Percentiles rank a stretch among this genome's conserved stretches.
These are phyloP conservation scores for Brasilioporus rufonigricans DNA, from an alignment of 768 basidiomycete genomes.

Conservation along the genomic window DNA sequence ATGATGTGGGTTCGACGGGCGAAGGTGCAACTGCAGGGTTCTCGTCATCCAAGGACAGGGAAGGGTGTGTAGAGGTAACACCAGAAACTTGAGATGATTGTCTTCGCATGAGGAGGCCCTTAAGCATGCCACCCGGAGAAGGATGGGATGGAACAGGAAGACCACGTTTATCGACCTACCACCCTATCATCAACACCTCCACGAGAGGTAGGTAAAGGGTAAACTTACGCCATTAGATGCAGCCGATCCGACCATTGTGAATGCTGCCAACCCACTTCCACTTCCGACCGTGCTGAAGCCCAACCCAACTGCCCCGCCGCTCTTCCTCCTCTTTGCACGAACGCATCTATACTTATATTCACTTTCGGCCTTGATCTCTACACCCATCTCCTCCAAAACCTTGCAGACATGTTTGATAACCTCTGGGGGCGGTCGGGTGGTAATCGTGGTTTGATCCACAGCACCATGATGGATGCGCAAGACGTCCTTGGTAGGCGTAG, in stretches of 20 bases:
- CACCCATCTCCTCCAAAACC: conserved; percentile 84
- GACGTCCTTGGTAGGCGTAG: conserved; percentile 41
- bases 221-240: conserved; percentile 81
- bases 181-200: conserved; percentile 4
- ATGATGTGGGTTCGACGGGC: conserved; percentile 38
- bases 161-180: conserved; percentile 85
- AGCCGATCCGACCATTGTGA: conserved; percentile 77
- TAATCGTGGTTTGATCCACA: conserved; percentile 87
- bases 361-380: conserved; percentile 84
- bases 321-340: conserved; percentile 70
- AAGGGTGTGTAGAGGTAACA: conserved; percentile 37
- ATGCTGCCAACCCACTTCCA: conserved; percentile 59
- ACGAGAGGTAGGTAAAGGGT: neutral
- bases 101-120: conserved; percentile 84
- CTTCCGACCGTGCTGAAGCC: conserved; percentile 39
- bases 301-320: conserved; percentile 41
- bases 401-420: conserved; percentile 84
- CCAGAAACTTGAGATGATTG: conserved; percentile 78
- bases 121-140: conserved; percentile 75
- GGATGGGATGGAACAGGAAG: conserved; percentile 79
- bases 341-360: conserved; percentile 91
- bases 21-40: conserved; percentile 21
- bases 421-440: conserved; percentile 77
- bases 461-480: conserved; percentile 89
- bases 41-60: conserved; percentile 51